Conservation (phyloP, 2,329 filamentous ascomycete genomes). For the Colletotrichum echinochloae region DNA sequence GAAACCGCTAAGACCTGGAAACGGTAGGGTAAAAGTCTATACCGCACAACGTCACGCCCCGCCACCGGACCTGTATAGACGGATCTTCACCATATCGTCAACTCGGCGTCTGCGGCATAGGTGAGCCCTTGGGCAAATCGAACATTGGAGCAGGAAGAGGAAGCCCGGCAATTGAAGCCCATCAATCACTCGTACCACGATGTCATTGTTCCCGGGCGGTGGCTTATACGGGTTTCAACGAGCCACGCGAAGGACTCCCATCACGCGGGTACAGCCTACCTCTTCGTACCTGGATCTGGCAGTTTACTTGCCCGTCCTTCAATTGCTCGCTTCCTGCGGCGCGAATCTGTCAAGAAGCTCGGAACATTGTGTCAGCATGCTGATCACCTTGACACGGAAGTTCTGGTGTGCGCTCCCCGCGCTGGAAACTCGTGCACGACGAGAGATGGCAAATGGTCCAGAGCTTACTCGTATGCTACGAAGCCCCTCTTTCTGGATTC, state of each 20-base stretch:
- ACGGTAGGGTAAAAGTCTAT: neutral
- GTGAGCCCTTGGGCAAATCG: neutral
- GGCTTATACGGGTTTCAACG: neutral
- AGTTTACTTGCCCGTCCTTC: neutral
- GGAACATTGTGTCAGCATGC: neutral
- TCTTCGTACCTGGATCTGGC: neutral
- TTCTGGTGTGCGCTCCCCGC: slow-evolving; percentile 1
- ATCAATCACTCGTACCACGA: neutral
- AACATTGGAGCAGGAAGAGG: neutral
- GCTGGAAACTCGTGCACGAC: neutral
- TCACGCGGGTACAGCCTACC: neutral
- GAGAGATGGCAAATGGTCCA: neutral
- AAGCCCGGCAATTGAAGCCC: neutral
- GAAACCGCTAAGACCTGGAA: neutral
- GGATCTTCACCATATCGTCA: neutral
- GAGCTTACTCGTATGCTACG: neutral
- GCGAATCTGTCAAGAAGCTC: neutral
- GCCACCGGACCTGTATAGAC: neutral
- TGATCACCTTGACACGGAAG: neutral
- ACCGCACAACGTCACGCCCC: neutral
- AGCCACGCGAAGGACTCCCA: neutral
- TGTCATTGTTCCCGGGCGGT: neutral
- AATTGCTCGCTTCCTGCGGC: neutral
- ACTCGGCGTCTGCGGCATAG: neutral
- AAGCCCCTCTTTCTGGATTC: too few species aligned